phyloP scores from a whole-genome alignment of 805 yeast genomes.

The Millerozyma miso region DNA sequence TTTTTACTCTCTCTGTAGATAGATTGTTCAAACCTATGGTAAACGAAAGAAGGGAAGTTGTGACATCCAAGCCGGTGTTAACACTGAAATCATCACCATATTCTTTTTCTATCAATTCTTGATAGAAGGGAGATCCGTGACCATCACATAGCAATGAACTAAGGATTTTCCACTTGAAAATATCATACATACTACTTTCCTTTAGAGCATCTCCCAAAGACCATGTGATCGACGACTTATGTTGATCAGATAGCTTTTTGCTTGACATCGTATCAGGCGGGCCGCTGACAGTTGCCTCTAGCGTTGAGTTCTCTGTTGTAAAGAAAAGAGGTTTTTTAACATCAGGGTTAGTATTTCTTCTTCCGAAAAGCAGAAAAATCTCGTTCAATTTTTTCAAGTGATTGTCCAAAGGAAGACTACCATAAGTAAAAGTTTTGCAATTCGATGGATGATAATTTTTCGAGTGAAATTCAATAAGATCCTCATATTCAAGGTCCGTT shows the following conservation, averaged over 20 bases:
- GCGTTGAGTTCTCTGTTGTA: constrained; percentile 19
- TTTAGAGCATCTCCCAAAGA: constrained; percentile 65
- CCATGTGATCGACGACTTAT: constrained; percentile 86
- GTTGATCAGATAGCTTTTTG: constrained; percentile 67
- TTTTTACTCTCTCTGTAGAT: constrained; percentile 39
- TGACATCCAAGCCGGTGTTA: constrained; percentile 82
- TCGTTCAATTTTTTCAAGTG: constrained; percentile 56
- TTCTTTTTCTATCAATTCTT: constrained; percentile 80
- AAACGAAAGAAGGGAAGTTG: constrained; percentile 71
- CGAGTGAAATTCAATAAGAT: constrained; percentile 71
- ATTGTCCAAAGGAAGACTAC: constrained; percentile 60
- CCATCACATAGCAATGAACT: constrained; percentile 79
- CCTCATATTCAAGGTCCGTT: constrained; percentile 69
- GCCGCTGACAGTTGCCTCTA: constrained; percentile 44
- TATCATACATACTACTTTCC: constrained; percentile 51
- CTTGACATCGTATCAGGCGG: constrained; percentile 61
- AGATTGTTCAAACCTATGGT: constrained; percentile 86
- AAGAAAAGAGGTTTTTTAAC: constrained; percentile 47
- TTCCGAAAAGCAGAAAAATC: constrained; percentile 52
- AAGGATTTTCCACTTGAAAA: constrained; percentile 68
- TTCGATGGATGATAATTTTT: constrained; percentile 86
- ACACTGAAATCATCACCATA: constrained; percentile 81
- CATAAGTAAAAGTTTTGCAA: constrained; percentile 83
- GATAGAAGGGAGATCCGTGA: constrained; percentile 86
- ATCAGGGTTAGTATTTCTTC: constrained; percentile 26